Base-by-base conservation (phyloP, 2,329 filamentous ascomycete genomes). In the Hypomyces rosellus region DNA sequence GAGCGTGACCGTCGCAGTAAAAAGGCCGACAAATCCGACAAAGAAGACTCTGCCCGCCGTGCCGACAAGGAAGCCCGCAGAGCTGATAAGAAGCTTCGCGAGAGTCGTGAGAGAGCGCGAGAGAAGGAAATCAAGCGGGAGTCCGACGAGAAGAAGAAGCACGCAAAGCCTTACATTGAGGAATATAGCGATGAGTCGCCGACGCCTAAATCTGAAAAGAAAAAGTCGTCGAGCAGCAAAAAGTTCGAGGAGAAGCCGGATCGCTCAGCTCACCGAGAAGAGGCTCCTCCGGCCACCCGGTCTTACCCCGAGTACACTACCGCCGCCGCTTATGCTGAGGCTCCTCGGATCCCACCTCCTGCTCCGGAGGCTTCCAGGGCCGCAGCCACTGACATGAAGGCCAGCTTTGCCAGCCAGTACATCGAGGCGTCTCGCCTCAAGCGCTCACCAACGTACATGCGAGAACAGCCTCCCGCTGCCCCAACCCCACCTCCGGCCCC, bases 121-220 rank as follows among this genome's bases (percentile, higher is more conserved):
- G 65, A 69, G 18, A 72, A 71, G 59, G 69, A 71, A 3, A 62
- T 65, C 20, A 69, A 64, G 55, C 63, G 64, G 16, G 65, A 68
- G 2, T 50, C 60, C 0, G 69, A 71, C 45, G 66, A 69, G 13
- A 72, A 71, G 62, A 66, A 63, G 57, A 61, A 61, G 42, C 55
- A 61, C 55, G 53, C 52, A 49, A 69, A 65, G 25, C 59, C 63
- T 5, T 70, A 70, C 37, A 63, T 67, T n/a, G 69, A 71, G 51
- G 51, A 56, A 1, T 63, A 60, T 13, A 64, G 66, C 1, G 67
- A 67, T 1, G 67, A 69, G 1, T 53, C 55, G 12, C 52, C 52
- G 2, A 18, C 46, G 3, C 45, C 57, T 47, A 65, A 63, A 55
- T 56, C 63, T 0, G 65, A 69, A 39, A 68, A 69, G 62, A 72